Evolutionary conservation across 192 early-diverging fungal species (phyloP).

Genomic region (Podila epigama): DNA sequence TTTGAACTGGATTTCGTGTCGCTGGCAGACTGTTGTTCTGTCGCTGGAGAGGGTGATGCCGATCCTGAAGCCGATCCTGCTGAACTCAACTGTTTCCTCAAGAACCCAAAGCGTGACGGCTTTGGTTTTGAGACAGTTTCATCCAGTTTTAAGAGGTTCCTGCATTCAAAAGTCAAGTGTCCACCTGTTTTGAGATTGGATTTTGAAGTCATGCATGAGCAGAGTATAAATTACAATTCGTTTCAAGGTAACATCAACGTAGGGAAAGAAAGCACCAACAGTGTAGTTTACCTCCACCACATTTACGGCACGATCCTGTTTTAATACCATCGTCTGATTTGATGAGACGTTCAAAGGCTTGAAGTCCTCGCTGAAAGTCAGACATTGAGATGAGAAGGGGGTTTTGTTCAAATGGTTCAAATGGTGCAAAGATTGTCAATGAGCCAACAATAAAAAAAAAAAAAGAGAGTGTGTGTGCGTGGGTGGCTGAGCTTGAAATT

Average conservation of each 20-base stretch:
- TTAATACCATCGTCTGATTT: conserved; percentile 40
- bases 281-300: conserved; percentile 30
- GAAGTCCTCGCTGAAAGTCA: conserved; percentile 33
- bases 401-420: too few relatives aligned
- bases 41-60: not conserved
- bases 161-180: conserved; percentile 42
- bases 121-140: conserved; percentile 22
- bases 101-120: conserved; percentile 26
- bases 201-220: not conserved
- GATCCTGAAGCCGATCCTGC: not conserved
- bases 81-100: conserved; percentile 7
- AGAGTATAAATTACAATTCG: not conserved
- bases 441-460: too few relatives aligned
- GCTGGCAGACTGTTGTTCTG: not conserved
- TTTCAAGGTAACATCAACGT: not conserved
- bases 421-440: too few relatives aligned
- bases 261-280: not conserved
- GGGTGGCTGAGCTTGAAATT: too few relatives aligned
- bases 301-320: conserved; percentile 38
- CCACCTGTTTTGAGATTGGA: conserved; percentile 11
- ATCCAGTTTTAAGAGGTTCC: conserved; percentile 40
- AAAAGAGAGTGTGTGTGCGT: too few relatives aligned
- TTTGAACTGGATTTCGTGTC: too few relatives aligned
- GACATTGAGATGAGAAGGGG: too few relatives aligned
- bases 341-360: conserved; percentile 42